Percentiles rank a stretch among this genome's conserved stretches.
phyloP scores from a whole-genome alignment of 73 alveolate species.

The Stentor roeselii region DNA sequence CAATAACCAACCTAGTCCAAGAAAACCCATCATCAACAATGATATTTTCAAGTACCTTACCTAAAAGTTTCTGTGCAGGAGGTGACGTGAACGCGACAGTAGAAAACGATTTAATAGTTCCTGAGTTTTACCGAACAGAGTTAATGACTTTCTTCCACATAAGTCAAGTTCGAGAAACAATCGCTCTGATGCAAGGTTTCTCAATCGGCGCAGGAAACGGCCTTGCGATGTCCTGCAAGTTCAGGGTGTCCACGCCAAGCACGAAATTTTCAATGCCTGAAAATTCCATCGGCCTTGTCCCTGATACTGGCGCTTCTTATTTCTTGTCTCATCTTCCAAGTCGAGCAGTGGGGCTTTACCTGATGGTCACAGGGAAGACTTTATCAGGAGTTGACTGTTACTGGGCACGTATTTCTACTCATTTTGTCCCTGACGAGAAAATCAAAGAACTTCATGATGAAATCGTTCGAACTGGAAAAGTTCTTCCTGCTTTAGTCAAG shows the following conservation, averaged over 20 bases:
- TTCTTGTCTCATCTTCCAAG: constrained; percentile 13
- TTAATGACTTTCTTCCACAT: neutral
- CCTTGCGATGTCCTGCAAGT: constrained; percentile 17
- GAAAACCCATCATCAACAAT: neutral
- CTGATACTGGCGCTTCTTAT: constrained; percentile 15
- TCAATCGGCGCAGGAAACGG: constrained; percentile 26
- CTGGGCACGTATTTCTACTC: constrained; percentile 11
- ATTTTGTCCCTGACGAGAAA: neutral
- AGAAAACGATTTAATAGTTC: constrained; percentile 5
- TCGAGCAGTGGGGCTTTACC: constrained; percentile 9
- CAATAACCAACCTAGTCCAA: neutral
- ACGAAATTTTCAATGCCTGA: constrained; percentile 14
- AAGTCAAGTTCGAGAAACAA: neutral
- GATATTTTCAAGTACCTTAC: neutral
- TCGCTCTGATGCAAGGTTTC: constrained; percentile 12
- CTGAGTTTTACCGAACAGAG: constrained; percentile 23
- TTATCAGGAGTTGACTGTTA: neutral
- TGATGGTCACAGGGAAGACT: constrained; percentile 11
- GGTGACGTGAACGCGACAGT: constrained; percentile 22
- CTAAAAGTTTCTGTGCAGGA: constrained; percentile 12
- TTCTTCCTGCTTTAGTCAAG: neutral
- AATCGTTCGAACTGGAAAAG: neutral
- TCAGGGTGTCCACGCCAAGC: neutral
- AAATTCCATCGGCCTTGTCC: constrained; percentile 20
- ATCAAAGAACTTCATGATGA: neutral